phyloP scores from a whole-genome alignment of 78 protist species.

The Emiliania huxleyi region DNA sequence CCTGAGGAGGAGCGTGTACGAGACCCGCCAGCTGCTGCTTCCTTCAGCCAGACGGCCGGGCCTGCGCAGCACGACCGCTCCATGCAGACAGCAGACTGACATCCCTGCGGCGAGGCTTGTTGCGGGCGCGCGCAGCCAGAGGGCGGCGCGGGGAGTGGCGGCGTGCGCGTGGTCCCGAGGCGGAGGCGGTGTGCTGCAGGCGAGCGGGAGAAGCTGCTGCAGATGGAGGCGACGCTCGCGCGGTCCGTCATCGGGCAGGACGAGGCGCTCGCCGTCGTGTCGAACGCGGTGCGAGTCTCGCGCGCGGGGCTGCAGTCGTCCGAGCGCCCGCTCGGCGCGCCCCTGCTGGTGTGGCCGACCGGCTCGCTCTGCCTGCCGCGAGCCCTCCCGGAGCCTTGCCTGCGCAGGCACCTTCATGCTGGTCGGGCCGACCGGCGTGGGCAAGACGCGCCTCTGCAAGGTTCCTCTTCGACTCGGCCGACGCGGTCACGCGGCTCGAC shows the following conservation, averaged over 20 bases:
- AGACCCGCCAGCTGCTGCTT: too few relatives aligned
- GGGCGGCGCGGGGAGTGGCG: too few relatives aligned
- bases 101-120: conserved; percentile 32
- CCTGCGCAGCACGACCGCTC: too few relatives aligned
- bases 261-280: conserved; percentile 36
- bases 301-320: conserved; percentile 59
- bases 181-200: too few relatives aligned
- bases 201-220: conserved; percentile 63
- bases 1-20: too few relatives aligned
- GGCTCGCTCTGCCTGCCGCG: too few relatives aligned
- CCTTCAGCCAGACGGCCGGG: too few relatives aligned
- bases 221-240: background rate
- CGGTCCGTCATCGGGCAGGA: conserved; percentile 54
- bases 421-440: conserved; percentile 74
- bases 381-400: too few relatives aligned
- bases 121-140: too few relatives aligned
- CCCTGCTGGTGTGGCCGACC: too few relatives aligned
- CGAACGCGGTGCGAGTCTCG: conserved; percentile 60
- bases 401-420: conserved; percentile 60
- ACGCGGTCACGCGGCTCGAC: conserved; percentile 46
- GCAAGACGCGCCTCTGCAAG: conserved; percentile 71
- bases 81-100: too few relatives aligned
- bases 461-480: conserved; percentile 88
- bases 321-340: conserved; percentile 57
- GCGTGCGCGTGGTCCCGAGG: too few relatives aligned